phyloP scores from a whole-genome alignment of 2,329 filamentous ascomycete genomes.

The Ilyonectria mors-panacis region DNA sequence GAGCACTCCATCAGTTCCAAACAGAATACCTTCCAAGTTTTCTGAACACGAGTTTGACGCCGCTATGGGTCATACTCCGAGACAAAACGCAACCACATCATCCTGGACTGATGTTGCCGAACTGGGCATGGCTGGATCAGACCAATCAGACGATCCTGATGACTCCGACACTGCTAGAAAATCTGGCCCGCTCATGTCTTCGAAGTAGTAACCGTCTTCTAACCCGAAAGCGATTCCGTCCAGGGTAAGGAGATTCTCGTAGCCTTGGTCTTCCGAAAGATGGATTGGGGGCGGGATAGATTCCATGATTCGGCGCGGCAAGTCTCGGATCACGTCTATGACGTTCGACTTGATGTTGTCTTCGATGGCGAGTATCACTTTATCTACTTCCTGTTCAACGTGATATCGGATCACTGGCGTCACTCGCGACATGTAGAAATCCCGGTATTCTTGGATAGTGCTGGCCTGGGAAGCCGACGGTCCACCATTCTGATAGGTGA shows the following conservation, averaged over 20 bases:
- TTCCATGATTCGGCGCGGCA: conserved; percentile 27
- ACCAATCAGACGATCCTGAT: conserved; percentile 7
- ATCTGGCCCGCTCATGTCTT: not conserved
- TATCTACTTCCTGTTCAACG: conserved; percentile 30
- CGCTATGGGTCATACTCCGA: not conserved
- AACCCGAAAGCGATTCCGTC: conserved; percentile 2
- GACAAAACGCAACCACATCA: conserved; percentile 1
- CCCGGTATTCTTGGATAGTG: conserved; percentile 11
- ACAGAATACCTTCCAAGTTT: not conserved
- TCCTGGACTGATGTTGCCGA: conserved; percentile 23
- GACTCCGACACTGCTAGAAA: not conserved
- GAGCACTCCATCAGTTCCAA: not conserved
- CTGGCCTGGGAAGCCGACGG: not conserved
- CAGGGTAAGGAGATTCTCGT: conserved; percentile 1
- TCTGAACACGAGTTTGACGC: not conserved
- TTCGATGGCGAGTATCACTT: conserved; percentile 16
- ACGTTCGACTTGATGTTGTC: conserved; percentile 27
- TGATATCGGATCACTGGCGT: conserved; percentile 25
- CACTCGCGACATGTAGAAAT: conserved; percentile 16
- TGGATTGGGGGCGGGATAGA: conserved; percentile 17
- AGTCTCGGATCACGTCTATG: conserved; percentile 17
- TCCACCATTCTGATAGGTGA: conserved; percentile 9
- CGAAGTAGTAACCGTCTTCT: conserved; percentile 20
- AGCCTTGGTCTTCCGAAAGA: not conserved
- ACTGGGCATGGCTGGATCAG: conserved; percentile 10